Percentiles rank a stretch among this genome's conserved stretches.
phyloP scores from a whole-genome alignment of 345 rosid genomes.

The Physaria fendleri region DNA sequence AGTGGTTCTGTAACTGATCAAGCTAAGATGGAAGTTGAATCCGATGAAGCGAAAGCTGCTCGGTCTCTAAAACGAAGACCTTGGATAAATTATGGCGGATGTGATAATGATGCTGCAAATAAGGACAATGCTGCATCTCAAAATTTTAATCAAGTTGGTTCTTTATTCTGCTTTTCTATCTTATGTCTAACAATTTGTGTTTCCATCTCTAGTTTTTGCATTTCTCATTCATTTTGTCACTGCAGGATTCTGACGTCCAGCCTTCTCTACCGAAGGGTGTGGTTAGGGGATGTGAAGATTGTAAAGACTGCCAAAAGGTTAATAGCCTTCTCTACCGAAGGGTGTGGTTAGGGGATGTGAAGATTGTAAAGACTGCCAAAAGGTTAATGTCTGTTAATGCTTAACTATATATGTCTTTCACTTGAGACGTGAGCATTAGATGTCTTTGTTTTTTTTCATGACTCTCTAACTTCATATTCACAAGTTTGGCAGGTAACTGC shows the following conservation, averaged over 20 bases:
- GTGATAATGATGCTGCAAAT: constrained; percentile 28
- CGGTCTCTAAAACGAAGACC: constrained; percentile 56
- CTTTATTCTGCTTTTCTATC: background rate
- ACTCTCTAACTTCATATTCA: constrained; percentile 12
- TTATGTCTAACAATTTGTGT: constrained; percentile 11
- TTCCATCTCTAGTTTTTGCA: background rate
- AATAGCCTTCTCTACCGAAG: constrained; percentile 58
- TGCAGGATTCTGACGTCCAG: constrained; percentile 47
- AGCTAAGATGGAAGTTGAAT: constrained; percentile 41
- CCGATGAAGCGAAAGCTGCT: constrained; percentile 35
- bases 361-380: constrained; percentile 75
- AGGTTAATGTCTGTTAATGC: constrained; percentile 44
- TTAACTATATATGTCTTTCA: background rate
- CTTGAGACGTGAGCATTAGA: background rate
- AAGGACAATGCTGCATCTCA: constrained; percentile 45
- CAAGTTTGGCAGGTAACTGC: constrained; percentile 53
- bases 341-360: constrained; percentile 80
- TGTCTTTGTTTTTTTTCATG: constrained; percentile 7
- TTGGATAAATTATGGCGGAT: constrained; percentile 50
- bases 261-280: constrained; percentile 74
- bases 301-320: constrained; percentile 77
- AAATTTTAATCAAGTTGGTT: constrained; percentile 52
- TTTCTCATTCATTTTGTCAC: constrained; percentile 16
- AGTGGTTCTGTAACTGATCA: constrained; percentile 41
- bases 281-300: constrained; percentile 63